Conservation (phyloP, 1,284 basidiomycete genomes). For the Coniferiporia weirii region DNA sequence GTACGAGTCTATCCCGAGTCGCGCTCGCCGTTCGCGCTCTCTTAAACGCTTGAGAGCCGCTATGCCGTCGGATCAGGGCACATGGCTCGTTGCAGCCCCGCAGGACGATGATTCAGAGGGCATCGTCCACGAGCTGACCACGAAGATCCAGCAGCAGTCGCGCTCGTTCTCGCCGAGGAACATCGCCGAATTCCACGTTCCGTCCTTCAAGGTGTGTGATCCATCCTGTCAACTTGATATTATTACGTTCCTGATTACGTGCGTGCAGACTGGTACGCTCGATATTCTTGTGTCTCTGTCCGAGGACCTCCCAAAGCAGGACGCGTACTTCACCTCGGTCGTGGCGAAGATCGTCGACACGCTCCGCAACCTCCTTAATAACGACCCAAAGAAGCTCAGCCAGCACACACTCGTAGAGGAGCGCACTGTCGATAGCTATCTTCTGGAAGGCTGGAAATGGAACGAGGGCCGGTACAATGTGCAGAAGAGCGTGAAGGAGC, state of each 20-base stretch:
- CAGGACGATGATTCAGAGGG: conserved; percentile 73
- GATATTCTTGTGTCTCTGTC: conserved; percentile 87
- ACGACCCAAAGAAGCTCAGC: conserved; percentile 77
- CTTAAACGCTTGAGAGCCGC: neutral
- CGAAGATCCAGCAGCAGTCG: conserved; percentile 51
- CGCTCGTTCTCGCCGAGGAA: conserved; percentile 43
- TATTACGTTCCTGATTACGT: neutral
- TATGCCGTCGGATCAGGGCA: conserved; percentile 85
- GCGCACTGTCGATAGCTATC: conserved; percentile 74
- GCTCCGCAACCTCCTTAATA: conserved; percentile 85
- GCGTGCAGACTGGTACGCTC: conserved; percentile 83
- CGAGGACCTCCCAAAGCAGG: conserved; percentile 90
- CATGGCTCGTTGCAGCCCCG: conserved; percentile 75
- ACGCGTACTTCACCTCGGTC: conserved; percentile 80
- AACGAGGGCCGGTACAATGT: conserved; percentile 84
- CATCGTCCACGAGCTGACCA: conserved; percentile 53
- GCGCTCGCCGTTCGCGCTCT: neutral
- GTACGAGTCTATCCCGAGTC: neutral
- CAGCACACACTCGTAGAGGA: conserved; percentile 88
- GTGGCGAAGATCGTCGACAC: conserved; percentile 95
- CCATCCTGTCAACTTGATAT: neutral
- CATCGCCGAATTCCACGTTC: conserved; percentile 58
- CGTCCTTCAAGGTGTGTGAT: conserved; percentile 67
- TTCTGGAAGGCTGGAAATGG: conserved; percentile 80
- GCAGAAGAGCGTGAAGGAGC: conserved; percentile 74